Percentiles rank a stretch among this genome's conserved stretches.
Evolutionary conservation across 1,284 basidiomycete species (phyloP).

Genomic region (Boletus mariae): DNA sequence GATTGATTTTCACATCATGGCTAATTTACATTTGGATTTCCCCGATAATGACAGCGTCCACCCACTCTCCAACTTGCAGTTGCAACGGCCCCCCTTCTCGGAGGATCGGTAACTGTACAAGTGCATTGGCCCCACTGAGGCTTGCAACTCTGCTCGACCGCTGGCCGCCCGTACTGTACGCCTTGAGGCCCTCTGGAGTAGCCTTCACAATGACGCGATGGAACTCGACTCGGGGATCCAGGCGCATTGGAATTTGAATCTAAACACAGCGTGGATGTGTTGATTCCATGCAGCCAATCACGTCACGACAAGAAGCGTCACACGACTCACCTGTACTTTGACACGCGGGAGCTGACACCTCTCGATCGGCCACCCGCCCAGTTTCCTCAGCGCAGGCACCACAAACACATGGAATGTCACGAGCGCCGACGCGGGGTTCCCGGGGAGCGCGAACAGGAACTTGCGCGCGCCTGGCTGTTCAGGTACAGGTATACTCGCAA

Average conservation of each 20-base stretch:
- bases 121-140: constrained; percentile 72
- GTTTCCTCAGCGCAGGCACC: constrained; percentile 68
- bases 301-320: not conserved
- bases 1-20: not conserved
- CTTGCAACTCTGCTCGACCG: constrained; percentile 77
- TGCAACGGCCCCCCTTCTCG: constrained; percentile 38
- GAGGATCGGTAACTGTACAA: constrained; percentile 64
- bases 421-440: constrained; percentile 86
- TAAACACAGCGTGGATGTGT: constrained; percentile 22
- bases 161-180: constrained; percentile 81
- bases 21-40: constrained; percentile 48
- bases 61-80: constrained; percentile 51
- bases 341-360: constrained; percentile 63
- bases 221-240: constrained; percentile 78
- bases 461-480: constrained; percentile 37
- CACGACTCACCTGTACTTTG: constrained; percentile 52
- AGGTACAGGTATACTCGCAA: constrained; percentile 64
- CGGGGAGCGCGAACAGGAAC: constrained; percentile 80
- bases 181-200: constrained; percentile 49
- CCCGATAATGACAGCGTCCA: constrained; percentile 61
- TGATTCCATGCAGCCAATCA: not conserved
- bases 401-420: constrained; percentile 87
- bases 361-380: constrained; percentile 63
- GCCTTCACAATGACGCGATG: constrained; percentile 68
- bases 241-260: constrained; percentile 57